Conservation (phyloP, 768 basidiomycete species). For the Sutorius australiensis region DNA sequence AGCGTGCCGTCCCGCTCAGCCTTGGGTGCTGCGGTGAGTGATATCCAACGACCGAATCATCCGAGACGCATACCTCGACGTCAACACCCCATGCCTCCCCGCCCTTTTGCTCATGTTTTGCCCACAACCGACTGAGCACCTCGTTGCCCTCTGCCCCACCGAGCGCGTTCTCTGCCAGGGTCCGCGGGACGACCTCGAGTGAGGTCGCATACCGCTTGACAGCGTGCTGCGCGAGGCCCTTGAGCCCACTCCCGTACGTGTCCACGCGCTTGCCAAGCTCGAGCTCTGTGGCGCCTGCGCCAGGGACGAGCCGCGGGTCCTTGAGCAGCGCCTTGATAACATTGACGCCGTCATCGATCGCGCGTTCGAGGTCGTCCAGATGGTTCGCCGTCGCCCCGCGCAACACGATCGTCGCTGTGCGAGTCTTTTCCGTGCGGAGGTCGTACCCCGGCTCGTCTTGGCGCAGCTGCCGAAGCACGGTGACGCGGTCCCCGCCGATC, state of each 20-base stretch:
- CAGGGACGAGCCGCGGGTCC: slow-evolving; percentile 85
- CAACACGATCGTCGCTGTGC: slow-evolving; percentile 91
- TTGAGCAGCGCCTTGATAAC: slow-evolving; percentile 92
- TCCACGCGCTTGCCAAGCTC: slow-evolving; percentile 87
- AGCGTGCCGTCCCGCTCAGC: slow-evolving; percentile 79
- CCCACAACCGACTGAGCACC: slow-evolving; percentile 83
- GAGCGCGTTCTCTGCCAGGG: slow-evolving; percentile 91
- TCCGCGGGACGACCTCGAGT: slow-evolving; percentile 89
- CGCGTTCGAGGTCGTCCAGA: slow-evolving; percentile 93
- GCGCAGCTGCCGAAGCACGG: slow-evolving; percentile 83
- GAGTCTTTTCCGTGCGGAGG: slow-evolving; percentile 61
- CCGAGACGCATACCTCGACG: slow-evolving; percentile 61
- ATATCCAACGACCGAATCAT: neutral
- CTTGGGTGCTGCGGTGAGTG: slow-evolving; percentile 35
- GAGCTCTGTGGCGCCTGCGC: slow-evolving; percentile 91
- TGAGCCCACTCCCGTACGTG: slow-evolving; percentile 80
- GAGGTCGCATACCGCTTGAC: slow-evolving; percentile 88
- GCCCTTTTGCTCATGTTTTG: slow-evolving; percentile 77
- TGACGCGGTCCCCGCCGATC: slow-evolving; percentile 96
- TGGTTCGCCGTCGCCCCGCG: slow-evolving; percentile 94
- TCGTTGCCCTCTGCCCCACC: slow-evolving; percentile 92
- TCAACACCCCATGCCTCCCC: slow-evolving; percentile 83
- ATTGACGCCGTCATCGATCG: slow-evolving; percentile 94
- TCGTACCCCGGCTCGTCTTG: slow-evolving; percentile 65
- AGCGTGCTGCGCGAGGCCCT: slow-evolving; percentile 90